Percentiles rank a stretch among this genome's conserved stretches.
Evolutionary conservation across 495 filamentous ascomycete genomes (phyloP).

Genomic region (Trichoderma parareesei): DNA sequence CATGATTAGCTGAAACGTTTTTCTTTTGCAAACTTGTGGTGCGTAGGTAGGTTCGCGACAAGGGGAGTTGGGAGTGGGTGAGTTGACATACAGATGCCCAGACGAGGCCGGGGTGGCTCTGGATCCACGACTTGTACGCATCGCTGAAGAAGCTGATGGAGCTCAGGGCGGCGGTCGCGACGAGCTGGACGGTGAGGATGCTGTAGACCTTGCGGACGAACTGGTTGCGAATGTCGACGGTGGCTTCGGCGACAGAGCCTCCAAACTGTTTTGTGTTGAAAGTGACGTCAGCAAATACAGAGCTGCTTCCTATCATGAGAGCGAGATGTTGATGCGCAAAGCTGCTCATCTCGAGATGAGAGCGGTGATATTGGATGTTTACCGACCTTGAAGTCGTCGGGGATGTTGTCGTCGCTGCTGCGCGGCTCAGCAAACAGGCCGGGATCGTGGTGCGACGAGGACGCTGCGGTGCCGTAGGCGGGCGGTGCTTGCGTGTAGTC

Average conservation of each 20-base stretch:
- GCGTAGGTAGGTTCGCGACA: conserved; percentile 16
- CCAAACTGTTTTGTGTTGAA: conserved; percentile 53
- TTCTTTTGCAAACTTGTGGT: conserved; percentile 2
- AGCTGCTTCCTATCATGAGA: neutral
- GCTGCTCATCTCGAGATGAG: neutral
- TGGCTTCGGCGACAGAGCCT: conserved; percentile 83
- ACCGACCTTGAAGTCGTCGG: conserved; percentile 91
- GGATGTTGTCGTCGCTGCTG: conserved; percentile 76
- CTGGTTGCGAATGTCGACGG: conserved; percentile 91
- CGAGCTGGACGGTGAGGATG: conserved; percentile 67
- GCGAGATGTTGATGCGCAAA: neutral
- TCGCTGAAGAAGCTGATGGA: conserved; percentile 76
- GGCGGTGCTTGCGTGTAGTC: conserved; percentile 79
- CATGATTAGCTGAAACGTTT: conserved; percentile 13
- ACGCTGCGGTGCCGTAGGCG: conserved; percentile 52
- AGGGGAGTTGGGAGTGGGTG: neutral
- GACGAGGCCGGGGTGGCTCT: conserved; percentile 73
- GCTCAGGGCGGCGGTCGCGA: conserved; percentile 73
- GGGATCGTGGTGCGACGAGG: conserved; percentile 30
- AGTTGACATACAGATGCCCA: conserved; percentile 53
- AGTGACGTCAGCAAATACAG: neutral
- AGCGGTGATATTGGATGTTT: neutral
- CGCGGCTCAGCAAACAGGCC: conserved; percentile 49
- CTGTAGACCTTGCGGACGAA: conserved; percentile 80
- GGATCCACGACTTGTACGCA: conserved; percentile 80